Evolutionary conservation across 345 rosid species (phyloP).

Genomic region (Ailanthus altissimus): DNA sequence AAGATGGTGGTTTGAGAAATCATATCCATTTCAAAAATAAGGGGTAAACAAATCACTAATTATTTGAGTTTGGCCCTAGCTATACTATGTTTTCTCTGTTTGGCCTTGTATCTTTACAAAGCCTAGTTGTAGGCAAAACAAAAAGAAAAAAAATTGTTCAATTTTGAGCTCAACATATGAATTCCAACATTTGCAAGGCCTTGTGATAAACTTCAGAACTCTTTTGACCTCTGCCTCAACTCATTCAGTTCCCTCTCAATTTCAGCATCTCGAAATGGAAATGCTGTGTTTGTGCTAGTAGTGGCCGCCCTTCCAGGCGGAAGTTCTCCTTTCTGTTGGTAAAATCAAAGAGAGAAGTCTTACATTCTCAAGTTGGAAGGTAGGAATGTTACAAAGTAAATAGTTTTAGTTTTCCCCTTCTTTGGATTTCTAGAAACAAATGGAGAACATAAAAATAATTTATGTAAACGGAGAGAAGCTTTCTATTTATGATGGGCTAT

Average conservation of each 20-base stretch:
- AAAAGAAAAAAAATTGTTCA: conserved; percentile 1
- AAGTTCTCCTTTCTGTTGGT: conserved; percentile 65
- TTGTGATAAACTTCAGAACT: conserved; percentile 27
- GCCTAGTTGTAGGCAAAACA: neutral
- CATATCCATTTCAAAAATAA: neutral
- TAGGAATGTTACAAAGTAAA: neutral
- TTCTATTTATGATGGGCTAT: neutral
- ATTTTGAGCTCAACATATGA: neutral
- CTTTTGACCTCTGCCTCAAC: conserved; percentile 53
- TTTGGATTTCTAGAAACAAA: neutral
- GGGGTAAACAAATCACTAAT: neutral
- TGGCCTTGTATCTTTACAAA: conserved; percentile 15
- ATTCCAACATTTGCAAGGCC: neutral
- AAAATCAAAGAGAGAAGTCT: neutral
- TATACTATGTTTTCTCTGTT: conserved; percentile 21
- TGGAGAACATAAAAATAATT: neutral
- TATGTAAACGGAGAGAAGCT: neutral
- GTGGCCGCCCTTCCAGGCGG: conserved; percentile 61
- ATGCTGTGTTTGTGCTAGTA: conserved; percentile 34
- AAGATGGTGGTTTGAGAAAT: neutral
- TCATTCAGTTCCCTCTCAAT: conserved; percentile 72
- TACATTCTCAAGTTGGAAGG: neutral
- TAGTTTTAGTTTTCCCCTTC: neutral
- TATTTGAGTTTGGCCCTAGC: conserved; percentile 14
- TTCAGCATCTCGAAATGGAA: conserved; percentile 51